Conservation (phyloP, 2,329 filamentous ascomycete genomes). For the Penicillium sp. region DNA sequence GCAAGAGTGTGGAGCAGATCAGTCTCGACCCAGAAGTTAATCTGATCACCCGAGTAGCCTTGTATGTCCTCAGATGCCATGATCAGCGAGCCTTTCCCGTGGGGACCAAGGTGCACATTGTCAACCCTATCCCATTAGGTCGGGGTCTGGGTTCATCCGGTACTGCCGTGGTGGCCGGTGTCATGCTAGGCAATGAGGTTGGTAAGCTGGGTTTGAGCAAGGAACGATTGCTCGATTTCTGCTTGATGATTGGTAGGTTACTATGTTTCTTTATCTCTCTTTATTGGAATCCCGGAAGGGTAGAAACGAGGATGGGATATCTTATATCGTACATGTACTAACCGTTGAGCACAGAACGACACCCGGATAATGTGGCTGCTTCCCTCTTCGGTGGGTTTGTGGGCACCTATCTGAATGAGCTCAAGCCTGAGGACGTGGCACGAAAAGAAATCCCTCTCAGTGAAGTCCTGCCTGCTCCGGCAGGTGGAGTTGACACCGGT, state of each 20-base stretch:
- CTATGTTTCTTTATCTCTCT: background rate
- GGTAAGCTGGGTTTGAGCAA: constrained; percentile 73
- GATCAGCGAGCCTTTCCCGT: constrained; percentile 76
- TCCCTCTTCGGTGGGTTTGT: constrained; percentile 95
- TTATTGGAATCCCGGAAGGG: background rate
- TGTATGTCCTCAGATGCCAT: constrained; percentile 93
- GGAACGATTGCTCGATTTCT: constrained; percentile 87
- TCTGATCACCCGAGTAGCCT: constrained; percentile 86
- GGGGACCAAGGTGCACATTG: constrained; percentile 88
- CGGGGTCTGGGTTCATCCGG: constrained; percentile 92
- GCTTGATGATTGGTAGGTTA: constrained; percentile 83
- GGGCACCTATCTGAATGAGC: constrained; percentile 90
- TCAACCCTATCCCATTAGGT: constrained; percentile 90
- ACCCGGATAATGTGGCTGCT: constrained; percentile 92
- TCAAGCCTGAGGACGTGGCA: constrained; percentile 82
- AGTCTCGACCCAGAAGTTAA: constrained; percentile 80
- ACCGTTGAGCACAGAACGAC: constrained; percentile 54
- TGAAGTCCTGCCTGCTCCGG: constrained; percentile 85
- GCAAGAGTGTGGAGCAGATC: constrained; percentile 67
- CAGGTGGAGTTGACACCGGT: constrained; percentile 87
- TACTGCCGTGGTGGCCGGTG: constrained; percentile 90
- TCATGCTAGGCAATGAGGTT: constrained; percentile 86
- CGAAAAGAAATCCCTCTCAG: constrained; percentile 90
- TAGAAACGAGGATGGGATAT: background rate
- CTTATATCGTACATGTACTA: constrained; percentile 14